Percentiles rank a stretch among this genome's conserved stretches.
phyloP scores from a whole-genome alignment of 371 early-diverging fungal species.

The Choanephora cucurbitarum region DNA sequence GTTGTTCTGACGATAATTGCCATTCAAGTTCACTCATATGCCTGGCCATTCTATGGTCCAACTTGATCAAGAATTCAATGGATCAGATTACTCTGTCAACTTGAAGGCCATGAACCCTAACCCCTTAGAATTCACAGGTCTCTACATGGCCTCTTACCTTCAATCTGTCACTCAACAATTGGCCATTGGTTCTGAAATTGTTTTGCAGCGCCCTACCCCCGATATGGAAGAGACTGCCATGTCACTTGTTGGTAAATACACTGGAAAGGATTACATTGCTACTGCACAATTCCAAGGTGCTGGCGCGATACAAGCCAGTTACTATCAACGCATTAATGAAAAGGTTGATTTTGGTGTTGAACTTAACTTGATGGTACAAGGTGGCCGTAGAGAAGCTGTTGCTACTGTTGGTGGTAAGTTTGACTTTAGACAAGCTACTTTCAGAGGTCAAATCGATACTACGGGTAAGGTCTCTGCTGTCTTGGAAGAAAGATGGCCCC shows the following conservation, averaged over 20 bases:
- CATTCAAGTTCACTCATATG: conserved; percentile 56
- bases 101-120: conserved; percentile 95
- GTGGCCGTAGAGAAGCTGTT: conserved; percentile 85
- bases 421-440: conserved; percentile 89
- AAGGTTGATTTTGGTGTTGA: conserved; percentile 95
- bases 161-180: conserved; percentile 88
- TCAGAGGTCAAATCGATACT: conserved; percentile 91
- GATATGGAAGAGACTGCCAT: conserved; percentile 81
- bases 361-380: conserved; percentile 79
- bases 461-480: conserved; percentile 86
- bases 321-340: conserved; percentile 90
- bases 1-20: too few species aligned
- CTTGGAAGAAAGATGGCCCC: conserved; percentile 95
- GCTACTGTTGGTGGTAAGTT: conserved; percentile 95
- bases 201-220: conserved; percentile 84
- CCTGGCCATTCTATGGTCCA: conserved; percentile 90
- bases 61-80: conserved; percentile 90
- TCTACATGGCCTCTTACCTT: conserved; percentile 84
- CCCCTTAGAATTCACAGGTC: conserved; percentile 87
- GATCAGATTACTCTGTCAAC: conserved; percentile 83
- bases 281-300: conserved; percentile 83
- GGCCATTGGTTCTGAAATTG: conserved; percentile 86
- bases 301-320: conserved; percentile 84
- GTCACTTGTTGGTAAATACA: conserved; percentile 79
- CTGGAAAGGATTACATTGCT: conserved; percentile 73